Conservation (phyloP, 768 basidiomycete genomes). For the Russula virescens region DNA sequence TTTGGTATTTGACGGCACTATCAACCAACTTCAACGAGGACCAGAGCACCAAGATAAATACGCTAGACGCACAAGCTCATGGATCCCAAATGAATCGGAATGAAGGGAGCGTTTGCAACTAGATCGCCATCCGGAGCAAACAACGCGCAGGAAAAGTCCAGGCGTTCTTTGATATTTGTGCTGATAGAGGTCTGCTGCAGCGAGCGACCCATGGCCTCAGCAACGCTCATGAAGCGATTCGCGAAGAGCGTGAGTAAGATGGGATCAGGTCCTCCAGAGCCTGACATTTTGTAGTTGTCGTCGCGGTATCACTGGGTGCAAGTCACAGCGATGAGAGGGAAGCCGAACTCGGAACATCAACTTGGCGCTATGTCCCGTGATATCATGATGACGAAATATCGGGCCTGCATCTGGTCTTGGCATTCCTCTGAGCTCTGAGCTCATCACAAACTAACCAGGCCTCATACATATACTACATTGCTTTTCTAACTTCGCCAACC, state of each 20-base stretch:
- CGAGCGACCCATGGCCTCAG: constrained; percentile 91
- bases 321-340: neutral
- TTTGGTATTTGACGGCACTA: constrained; percentile 84
- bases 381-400: no score
- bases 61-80: constrained; percentile 75
- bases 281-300: neutral
- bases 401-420: no score
- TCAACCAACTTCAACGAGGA: neutral
- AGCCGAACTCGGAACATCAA: no score
- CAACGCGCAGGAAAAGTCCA: constrained; percentile 92
- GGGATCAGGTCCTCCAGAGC: constrained; percentile 57
- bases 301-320: neutral
- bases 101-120: constrained; percentile 91
- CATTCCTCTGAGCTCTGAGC: no score
- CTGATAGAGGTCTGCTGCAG: constrained; percentile 87
- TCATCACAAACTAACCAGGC: no score
- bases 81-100: constrained; percentile 80
- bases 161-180: constrained; percentile 93
- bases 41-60: neutral
- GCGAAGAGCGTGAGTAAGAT: constrained; percentile 89
- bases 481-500: no score
- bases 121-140: constrained; percentile 94
- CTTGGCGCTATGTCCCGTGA: no score
- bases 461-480: no score
- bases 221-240: constrained; percentile 96